Conservation (phyloP, 192 early-diverging fungal genomes). For the Coemansia sp. region DNA sequence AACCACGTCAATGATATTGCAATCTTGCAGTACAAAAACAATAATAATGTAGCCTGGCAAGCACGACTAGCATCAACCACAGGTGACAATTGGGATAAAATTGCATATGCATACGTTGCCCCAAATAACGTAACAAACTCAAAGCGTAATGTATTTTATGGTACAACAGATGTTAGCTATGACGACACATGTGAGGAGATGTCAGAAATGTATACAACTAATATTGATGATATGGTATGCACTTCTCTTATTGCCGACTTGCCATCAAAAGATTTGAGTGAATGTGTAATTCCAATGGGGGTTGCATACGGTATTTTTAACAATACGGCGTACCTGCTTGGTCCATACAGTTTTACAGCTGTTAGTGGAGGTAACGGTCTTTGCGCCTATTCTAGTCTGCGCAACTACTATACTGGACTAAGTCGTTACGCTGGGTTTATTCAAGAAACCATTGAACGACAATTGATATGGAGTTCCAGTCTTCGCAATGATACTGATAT, state of each 20-base stretch:
- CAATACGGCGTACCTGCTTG: slow-evolving; percentile 5
- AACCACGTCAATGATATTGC: slow-evolving; percentile 15
- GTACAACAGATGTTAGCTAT: not conserved
- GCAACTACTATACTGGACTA: slow-evolving; percentile 15
- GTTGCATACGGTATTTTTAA: not conserved
- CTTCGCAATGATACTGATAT: too few species aligned
- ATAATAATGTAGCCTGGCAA: not conserved
- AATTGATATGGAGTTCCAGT: not conserved
- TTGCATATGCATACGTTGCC: not conserved
- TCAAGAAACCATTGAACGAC: not conserved
- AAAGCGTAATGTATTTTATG: not conserved
- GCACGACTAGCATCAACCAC: not conserved
- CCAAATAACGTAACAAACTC: not conserved
- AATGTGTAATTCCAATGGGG: not conserved
- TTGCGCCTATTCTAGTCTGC: slow-evolving; percentile 5
- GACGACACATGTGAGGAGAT: not conserved
- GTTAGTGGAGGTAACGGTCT: slow-evolving; percentile 11
- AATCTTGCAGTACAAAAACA: slow-evolving; percentile 12
- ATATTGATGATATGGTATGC: not conserved
- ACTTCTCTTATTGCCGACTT: not conserved
- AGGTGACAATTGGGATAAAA: not conserved
- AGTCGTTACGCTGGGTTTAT: not conserved
- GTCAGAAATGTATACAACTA: not conserved
- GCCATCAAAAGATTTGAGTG: not conserved
- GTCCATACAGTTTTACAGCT: slow-evolving; percentile 16